These are phyloP conservation scores for Fusarium sp. DNA, from an alignment of 2,329 filamentous ascomycete species.

Conservation along the genomic window DNA sequence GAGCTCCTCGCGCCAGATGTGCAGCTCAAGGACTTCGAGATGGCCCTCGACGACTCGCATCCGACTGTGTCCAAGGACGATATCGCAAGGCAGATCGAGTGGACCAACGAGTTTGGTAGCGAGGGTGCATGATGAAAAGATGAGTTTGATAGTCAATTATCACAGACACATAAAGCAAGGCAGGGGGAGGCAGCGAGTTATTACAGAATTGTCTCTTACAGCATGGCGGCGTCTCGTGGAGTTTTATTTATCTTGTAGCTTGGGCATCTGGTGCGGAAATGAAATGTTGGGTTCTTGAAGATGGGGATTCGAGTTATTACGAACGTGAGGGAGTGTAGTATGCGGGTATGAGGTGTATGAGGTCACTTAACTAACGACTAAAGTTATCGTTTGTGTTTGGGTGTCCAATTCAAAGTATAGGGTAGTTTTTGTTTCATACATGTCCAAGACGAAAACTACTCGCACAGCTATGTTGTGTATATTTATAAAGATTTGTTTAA, in stretches of 20 bases:
- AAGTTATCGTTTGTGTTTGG: no score
- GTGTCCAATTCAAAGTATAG: not conserved
- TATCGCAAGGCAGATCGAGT: slow-evolving; percentile 85
- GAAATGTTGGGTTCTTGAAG: slow-evolving; percentile 17
- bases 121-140: slow-evolving; percentile 73
- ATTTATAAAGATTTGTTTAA: no score
- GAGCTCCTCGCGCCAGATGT: slow-evolving; percentile 88
- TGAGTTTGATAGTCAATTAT: slow-evolving; percentile 5
- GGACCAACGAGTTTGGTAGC: slow-evolving; percentile 96
- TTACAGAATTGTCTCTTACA: slow-evolving; percentile 43
- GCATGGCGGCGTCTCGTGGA: slow-evolving; percentile 44
- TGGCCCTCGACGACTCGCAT: slow-evolving; percentile 87
- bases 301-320: not conserved
- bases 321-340: not conserved
- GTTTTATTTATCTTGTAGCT: slow-evolving; percentile 41
- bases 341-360: not conserved
- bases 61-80: slow-evolving; percentile 93
- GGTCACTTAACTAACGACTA: no score
- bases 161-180: slow-evolving; percentile 8
- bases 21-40: slow-evolving; percentile 90
- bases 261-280: slow-evolving; percentile 35
- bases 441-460: no score
- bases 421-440: not conserved
- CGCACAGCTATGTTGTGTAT: no score
- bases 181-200: slow-evolving; percentile 31